A percentile compares a stretch with the other conserved stretches of the same genome.
These are phyloP conservation scores for Chlamydomonas incerta DNA, from an alignment of 139 green algal genomes.

Conservation along the genomic window DNA sequence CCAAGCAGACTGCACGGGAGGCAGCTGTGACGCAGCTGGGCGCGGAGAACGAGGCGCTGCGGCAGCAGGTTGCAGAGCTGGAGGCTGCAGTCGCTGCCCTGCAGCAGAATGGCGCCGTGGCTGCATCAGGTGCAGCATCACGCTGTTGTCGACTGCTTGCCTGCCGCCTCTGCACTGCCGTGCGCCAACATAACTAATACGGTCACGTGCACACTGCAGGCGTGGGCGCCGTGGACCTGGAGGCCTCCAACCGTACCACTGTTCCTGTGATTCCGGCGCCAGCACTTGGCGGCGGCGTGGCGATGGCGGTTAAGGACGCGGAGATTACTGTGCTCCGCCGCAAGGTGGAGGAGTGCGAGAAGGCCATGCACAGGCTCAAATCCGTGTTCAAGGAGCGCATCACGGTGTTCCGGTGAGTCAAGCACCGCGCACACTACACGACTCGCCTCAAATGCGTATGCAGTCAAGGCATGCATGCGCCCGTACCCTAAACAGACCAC, in stretches of 20 bases:
- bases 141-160: no score
- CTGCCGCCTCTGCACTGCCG: no score
- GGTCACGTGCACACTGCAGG: no score
- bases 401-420: conserved; percentile 64
- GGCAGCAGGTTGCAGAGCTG: conserved; percentile 34
- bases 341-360: conserved; percentile 57
- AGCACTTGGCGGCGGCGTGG: conserved; percentile 19
- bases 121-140: no score
- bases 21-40: conserved; percentile 41
- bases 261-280: not conserved
- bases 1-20: conserved; percentile 10
- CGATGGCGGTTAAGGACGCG: conserved; percentile 49
- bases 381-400: conserved; percentile 82
- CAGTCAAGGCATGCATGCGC: no score
- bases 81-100: conserved; percentile 30
- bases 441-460: no score
- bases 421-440: no score
- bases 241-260: not conserved
- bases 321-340: conserved; percentile 61
- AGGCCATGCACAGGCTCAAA: conserved; percentile 65
- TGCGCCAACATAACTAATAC: no score
- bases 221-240: no score
- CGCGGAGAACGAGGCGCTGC: conserved; percentile 56
- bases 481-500: no score
- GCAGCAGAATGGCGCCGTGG: no score